Conservation (phyloP, 2,329 filamentous ascomycete species). For the Fusarium sp. region DNA sequence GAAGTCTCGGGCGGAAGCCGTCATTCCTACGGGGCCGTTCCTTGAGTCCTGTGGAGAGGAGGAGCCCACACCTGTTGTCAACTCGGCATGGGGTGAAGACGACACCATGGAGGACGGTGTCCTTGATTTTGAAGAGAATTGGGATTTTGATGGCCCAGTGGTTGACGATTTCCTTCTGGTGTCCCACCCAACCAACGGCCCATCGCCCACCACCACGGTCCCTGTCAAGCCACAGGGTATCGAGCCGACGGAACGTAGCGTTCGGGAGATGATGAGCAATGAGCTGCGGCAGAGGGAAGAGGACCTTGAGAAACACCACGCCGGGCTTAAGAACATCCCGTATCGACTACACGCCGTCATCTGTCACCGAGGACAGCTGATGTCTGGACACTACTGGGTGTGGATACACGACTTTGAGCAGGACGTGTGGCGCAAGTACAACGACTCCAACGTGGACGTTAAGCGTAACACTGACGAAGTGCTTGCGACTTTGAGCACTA, state of each 20-base stretch:
- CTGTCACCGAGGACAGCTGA: constrained; percentile 79
- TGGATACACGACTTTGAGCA: constrained; percentile 91
- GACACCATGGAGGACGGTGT: constrained; percentile 5
- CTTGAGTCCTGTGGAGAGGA: constrained; percentile 39
- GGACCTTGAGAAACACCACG: constrained; percentile 45
- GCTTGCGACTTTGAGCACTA: constrained; percentile 69
- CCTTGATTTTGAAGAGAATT: constrained; percentile 41
- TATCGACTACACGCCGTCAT: constrained; percentile 93
- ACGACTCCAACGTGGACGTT: constrained; percentile 81
- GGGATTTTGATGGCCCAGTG: constrained; percentile 52
- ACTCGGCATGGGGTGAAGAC: neutral
- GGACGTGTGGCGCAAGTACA: constrained; percentile 89
- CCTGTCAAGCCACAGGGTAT: constrained; percentile 24
- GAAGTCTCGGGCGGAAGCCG: constrained; percentile 41
- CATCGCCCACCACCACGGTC: neutral
- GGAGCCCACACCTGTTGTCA: neutral
- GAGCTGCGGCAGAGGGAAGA: constrained; percentile 49
- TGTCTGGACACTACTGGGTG: constrained; percentile 92
- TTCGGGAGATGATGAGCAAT: constrained; percentile 56
- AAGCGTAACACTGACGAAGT: constrained; percentile 71
- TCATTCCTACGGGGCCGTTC: constrained; percentile 42
- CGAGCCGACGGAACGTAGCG: constrained; percentile 38
- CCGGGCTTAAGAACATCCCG: constrained; percentile 67
- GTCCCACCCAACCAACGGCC: constrained; percentile 20
- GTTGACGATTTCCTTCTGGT: constrained; percentile 50